Evolutionary conservation across 169 alveolate species (phyloP), one percentile per base, ranked within the genome.

Genomic region (Perkinsus olseni): DNA sequence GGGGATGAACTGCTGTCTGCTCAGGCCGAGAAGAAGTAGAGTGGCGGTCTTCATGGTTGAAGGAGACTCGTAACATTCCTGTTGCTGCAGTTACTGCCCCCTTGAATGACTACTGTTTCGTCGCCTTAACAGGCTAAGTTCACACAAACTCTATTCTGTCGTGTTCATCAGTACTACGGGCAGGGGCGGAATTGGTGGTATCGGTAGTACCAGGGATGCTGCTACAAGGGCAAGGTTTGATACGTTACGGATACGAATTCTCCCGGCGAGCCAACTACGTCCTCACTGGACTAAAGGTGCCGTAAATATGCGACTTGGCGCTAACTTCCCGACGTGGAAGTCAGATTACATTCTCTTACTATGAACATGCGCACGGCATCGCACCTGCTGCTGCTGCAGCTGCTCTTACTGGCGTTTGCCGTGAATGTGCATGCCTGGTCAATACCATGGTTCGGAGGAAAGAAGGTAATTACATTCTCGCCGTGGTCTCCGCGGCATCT

Each of bases 81-180:
- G 82, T 62, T 62, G 82, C 82, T 62, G 82, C 82, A 62, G 82
- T 62, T 62, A 62, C 82, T 62, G 82, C 82, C 82, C 82, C 82
- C 34, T 62, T 62, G 34, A 6, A 62, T 28, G 82, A 62, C 82
- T 21, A 62, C 82, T 21, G 82, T 62, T 62, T 62, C 82, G 31
- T 13, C 82, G 28, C 82, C 50, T 40, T 62, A 24, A 62, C 34
- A 62, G 34, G 82, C 34, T 62, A 13, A 62, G 37, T 62, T 62
- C 82, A 13, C 8, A n/a, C 28, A 62, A 0, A 62, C 82, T 21
- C 28, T 13, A 4, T 21, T 62, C 17, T 24, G 36, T 62, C 4
- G 82, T 3, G 82, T 62, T 62, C 31, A 62, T 62, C 50, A 62
- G 82, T 62, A 4, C 13, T 62, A 8, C 37, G 62, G 62, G 62